Percentiles rank a stretch among this genome's conserved stretches.
Evolutionary conservation across 495 filamentous ascomycete species (phyloP).

Genomic region (Penicillium steckii): DNA sequence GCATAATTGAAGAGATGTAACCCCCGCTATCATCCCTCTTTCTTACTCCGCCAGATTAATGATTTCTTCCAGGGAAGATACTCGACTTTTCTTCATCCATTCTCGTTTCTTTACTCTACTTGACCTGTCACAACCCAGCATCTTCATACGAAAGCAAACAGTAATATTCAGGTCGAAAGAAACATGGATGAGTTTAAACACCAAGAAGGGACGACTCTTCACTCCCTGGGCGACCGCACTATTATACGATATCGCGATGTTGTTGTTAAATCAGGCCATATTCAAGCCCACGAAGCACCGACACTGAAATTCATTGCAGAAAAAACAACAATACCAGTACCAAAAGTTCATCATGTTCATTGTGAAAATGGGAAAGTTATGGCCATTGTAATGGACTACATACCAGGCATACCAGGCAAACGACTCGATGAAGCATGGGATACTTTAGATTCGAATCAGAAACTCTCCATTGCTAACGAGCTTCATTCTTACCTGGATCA

Average conservation of each 20-base stretch:
- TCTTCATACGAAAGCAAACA: too few relatives aligned
- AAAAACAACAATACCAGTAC: conserved; percentile 30
- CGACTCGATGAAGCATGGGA: conserved; percentile 25
- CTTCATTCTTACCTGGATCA: conserved; percentile 19
- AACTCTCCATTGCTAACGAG: conserved; percentile 15
- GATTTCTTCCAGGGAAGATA: too few relatives aligned
- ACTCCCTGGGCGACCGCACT: neutral
- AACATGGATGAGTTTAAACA: too few relatives aligned
- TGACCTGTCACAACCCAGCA: too few relatives aligned
- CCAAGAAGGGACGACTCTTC: too few relatives aligned
- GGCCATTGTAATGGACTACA: conserved; percentile 30
- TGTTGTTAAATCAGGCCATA: conserved; percentile 5
- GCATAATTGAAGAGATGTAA: too few relatives aligned
- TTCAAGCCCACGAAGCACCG: conserved; percentile 3
- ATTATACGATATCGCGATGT: conserved; percentile 10
- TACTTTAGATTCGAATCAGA: conserved; percentile 10
- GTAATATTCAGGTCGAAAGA: too few relatives aligned
- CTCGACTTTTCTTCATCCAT: too few relatives aligned
- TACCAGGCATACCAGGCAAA: conserved; percentile 31
- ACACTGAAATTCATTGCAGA: conserved; percentile 21
- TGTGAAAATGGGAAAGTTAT: conserved; percentile 17
- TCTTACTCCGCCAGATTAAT: too few relatives aligned
- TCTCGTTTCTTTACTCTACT: too few relatives aligned
- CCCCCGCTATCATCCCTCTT: too few relatives aligned
- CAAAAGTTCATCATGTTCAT: conserved; percentile 19